Evolutionary conservation across 164 flowering plant species (phyloP), one percentile per base, ranked within the genome.

Genomic region (Sedum album): DNA sequence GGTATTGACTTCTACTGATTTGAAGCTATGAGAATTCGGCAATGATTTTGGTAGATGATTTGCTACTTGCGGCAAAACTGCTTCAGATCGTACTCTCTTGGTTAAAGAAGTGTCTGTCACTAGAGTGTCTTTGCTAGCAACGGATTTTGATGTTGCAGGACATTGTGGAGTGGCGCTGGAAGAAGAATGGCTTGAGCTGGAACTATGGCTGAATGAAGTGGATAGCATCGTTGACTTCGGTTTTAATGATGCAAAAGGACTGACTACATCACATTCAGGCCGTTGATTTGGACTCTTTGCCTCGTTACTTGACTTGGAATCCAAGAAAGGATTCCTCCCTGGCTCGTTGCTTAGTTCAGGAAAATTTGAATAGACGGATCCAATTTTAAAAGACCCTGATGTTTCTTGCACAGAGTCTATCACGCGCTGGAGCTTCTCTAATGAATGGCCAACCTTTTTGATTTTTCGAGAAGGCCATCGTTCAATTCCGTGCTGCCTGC

Each of bases 321-420:
- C 36, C 61, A 71, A 42, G 46, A 72, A 67, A 35, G 60, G 31
- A 14, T 60, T 61, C 21, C 68, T 25, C 42, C 71, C 69, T 11
- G 78, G 55, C 46, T 42, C 3, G 23, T 70, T 71, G 67, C 60
- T n/a, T n/a, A n/a, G n/a, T n/a, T n/a, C n/a, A n/a, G n/a, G n/a
- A n/a, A n/a, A n/a, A n/a, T n/a, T n/a, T 57, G 78, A 21, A 51
- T 76, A 82, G 60, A 82, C 74, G 18, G 81, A 74, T 23, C 75
- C 72, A 14, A 82, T 82, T 62, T 71, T 76, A 35, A 79, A 63
- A 63, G 79, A 49, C 46, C 82, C 85, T 15, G 85, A 76, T 17
- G 80, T 73, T 60, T 81, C 81, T 68, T 82, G 74, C 6, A 82
- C 85, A 2, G 85, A 77, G 72, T 78, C 81, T 30, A 82, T 82